Evolutionary conservation across 1,284 basidiomycete genomes (phyloP).

Genomic region (Coniferiporia sulphurascens): DNA sequence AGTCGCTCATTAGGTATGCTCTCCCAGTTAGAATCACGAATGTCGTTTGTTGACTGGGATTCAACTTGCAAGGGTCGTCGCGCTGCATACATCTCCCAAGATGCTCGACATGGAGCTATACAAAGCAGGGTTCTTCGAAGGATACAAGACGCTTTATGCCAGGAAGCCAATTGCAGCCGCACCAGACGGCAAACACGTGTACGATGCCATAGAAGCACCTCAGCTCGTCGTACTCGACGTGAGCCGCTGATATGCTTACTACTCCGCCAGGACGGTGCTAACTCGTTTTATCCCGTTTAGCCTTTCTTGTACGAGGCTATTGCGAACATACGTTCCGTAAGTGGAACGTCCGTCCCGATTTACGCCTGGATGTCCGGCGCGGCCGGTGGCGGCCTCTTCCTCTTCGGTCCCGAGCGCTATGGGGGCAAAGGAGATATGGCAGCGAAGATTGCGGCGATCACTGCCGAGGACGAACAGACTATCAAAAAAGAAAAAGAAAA

Average conservation of each 20-base stretch:
- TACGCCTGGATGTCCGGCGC: constrained; percentile 12
- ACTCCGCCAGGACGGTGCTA: not conserved
- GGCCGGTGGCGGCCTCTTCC: not conserved
- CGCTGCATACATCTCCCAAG: too few relatives aligned
- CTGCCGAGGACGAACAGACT: not conserved
- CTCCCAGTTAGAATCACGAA: too few relatives aligned
- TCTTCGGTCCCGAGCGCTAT: constrained; percentile 8
- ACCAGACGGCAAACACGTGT: too few relatives aligned
- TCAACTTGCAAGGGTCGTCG: too few relatives aligned
- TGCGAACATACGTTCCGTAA: constrained; percentile 1
- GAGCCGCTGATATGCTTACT: not conserved
- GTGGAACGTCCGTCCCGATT: constrained; percentile 9
- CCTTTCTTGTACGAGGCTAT: constrained; percentile 5
- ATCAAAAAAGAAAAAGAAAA: not conserved
- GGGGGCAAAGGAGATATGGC: constrained; percentile 15
- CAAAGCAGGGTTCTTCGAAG: too few relatives aligned
- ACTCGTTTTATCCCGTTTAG: not conserved
- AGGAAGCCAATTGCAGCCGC: too few relatives aligned
- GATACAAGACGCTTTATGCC: too few relatives aligned
- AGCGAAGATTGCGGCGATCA: constrained; percentile 7
- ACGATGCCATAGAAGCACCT: too few relatives aligned
- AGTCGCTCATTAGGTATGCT: too few relatives aligned
- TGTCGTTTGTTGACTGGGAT: too few relatives aligned
- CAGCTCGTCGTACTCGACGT: constrained; percentile 12
- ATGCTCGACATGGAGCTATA: too few relatives aligned